Conservation (phyloP, 2,329 filamentous ascomycete genomes). For the Pseudogymnoascus sp. region DNA sequence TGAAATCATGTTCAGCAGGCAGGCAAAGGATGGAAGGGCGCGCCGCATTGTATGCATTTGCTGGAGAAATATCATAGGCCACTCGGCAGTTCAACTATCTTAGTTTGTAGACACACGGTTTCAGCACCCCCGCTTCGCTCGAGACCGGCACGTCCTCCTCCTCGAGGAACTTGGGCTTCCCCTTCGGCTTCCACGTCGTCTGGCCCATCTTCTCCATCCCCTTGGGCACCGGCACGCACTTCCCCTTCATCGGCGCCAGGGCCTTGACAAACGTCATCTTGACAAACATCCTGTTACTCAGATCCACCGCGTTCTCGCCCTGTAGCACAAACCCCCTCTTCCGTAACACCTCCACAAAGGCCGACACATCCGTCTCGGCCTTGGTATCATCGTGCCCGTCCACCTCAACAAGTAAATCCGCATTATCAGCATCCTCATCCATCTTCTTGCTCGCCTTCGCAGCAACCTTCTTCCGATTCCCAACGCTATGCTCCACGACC, state of each 20-base stretch:
- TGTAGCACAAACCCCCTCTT: conserved; percentile 80
- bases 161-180: conserved; percentile 71
- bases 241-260: conserved; percentile 65
- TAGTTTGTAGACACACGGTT: conserved; percentile 94
- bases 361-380: conserved; percentile 74
- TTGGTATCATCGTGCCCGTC: conserved; percentile 56
- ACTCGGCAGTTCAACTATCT: conserved; percentile 32
- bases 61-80: conserved; percentile 1
- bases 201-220: conserved; percentile 44
- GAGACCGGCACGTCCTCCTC: conserved; percentile 54
- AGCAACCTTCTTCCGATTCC: conserved; percentile 50
- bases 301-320: conserved; percentile 61
- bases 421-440: conserved; percentile 39
- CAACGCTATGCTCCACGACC: conserved; percentile 60
- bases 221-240: conserved; percentile 46
- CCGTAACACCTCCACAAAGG: conserved; percentile 75
- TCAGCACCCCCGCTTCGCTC: conserved; percentile 61
- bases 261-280: conserved; percentile 91
- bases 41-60: conserved; percentile 5
- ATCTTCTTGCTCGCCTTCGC: conserved; percentile 36
- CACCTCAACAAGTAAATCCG: conserved; percentile 59
- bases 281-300: conserved; percentile 97
- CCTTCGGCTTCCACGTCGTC: conserved; percentile 57
- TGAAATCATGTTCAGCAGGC: too few species aligned
- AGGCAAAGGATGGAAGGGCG: not conserved